Conservation (phyloP, 1,284 basidiomycete genomes). For the Pascua sp. region DNA sequence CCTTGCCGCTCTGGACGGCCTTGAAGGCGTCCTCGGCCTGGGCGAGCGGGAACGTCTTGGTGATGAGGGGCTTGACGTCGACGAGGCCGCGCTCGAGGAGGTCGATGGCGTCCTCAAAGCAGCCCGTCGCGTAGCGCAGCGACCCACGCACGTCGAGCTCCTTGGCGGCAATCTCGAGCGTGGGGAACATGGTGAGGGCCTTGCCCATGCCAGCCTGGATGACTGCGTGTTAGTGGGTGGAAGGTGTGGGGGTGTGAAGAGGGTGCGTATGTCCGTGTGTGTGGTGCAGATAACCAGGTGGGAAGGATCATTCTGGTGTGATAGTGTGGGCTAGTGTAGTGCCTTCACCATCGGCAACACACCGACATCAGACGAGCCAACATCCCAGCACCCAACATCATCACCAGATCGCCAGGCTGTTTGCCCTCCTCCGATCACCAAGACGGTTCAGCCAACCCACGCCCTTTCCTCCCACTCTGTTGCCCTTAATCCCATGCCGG, state of each 20-base stretch:
- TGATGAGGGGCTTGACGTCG: conserved; percentile 54
- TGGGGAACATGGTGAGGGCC: conserved; percentile 25
- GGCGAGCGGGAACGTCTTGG: conserved; percentile 55
- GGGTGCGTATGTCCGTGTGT: background rate
- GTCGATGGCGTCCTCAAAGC: conserved; percentile 52
- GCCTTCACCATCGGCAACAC: too few relatives aligned
- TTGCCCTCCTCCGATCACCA: too few relatives aligned
- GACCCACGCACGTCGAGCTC: conserved; percentile 64
- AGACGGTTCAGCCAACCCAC: too few relatives aligned
- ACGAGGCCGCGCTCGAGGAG: conserved; percentile 53
- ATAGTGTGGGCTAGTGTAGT: too few relatives aligned
- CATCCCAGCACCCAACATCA: too few relatives aligned
- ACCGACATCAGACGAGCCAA: too few relatives aligned
- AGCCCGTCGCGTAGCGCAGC: conserved; percentile 31
- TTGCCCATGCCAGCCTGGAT: conserved; percentile 28
- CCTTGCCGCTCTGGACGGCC: conserved; percentile 49
- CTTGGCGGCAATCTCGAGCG: conserved; percentile 51
- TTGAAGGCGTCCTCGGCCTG: conserved; percentile 52
- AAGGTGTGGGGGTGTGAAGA: background rate
- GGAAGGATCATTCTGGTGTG: too few relatives aligned
- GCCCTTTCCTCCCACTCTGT: too few relatives aligned
- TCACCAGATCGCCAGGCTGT: too few relatives aligned
- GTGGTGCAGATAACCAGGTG: too few relatives aligned
- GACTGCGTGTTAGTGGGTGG: conserved; percentile 9
- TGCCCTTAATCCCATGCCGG: too few relatives aligned